Conservation (phyloP, 495 filamentous ascomycete genomes). For the Trichocladium antarcticum region DNA sequence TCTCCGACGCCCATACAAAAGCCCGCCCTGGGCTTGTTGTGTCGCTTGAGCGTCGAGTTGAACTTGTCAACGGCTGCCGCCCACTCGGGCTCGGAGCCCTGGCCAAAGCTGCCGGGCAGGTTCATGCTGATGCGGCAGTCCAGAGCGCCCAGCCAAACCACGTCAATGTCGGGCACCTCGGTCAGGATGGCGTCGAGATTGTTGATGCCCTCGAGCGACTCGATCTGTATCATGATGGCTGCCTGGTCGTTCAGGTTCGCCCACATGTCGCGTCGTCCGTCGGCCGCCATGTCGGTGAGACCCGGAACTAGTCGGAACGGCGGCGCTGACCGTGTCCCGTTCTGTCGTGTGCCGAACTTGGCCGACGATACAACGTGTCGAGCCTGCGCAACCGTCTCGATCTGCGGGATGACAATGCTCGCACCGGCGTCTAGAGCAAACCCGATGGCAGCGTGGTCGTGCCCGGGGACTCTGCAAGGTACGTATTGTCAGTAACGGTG, state of each 20-base stretch:
- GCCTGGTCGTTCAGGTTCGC: conserved; percentile 35
- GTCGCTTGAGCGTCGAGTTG: conserved; percentile 28
- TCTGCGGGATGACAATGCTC: conserved; percentile 35
- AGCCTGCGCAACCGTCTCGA: conserved; percentile 39
- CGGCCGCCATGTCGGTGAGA: conserved; percentile 22
- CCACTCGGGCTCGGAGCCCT: conserved; percentile 31
- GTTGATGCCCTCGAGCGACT: conserved; percentile 41
- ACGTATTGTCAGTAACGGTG: neutral
- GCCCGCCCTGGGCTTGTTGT: conserved; percentile 28
- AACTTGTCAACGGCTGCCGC: conserved; percentile 26
- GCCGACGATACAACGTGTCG: conserved; percentile 33
- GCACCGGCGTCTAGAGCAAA: conserved; percentile 40
- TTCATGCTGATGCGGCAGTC: conserved; percentile 35
- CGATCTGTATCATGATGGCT: conserved; percentile 40
- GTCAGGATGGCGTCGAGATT: conserved; percentile 46
- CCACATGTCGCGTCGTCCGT: conserved; percentile 24
- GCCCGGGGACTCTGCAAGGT: conserved; percentile 28
- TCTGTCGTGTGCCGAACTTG: conserved; percentile 27
- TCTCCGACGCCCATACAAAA: conserved; percentile 20
- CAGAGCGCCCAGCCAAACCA: conserved; percentile 36
- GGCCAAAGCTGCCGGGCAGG: conserved; percentile 19
- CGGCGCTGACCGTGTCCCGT: conserved; percentile 34
- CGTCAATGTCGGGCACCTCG: conserved; percentile 33
- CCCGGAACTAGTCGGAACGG: conserved; percentile 31
- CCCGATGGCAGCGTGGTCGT: conserved; percentile 39